Conservation (phyloP, 371 early-diverging fungal species). For the Syncephalastrum contaminatum region DNA sequence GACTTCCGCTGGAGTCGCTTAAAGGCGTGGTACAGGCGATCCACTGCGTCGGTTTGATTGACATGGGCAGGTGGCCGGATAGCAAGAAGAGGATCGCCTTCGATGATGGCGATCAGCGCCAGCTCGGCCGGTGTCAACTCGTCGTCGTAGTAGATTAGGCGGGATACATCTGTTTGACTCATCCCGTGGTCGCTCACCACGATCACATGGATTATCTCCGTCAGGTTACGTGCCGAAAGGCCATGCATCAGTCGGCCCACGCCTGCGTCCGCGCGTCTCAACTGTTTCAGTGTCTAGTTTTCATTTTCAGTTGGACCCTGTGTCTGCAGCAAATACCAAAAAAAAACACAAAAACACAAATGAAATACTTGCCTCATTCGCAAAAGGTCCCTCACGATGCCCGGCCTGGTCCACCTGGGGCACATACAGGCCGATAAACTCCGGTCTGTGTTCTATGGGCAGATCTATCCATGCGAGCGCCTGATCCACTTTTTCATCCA, state of each 20-base stretch:
- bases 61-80: constrained; percentile 37
- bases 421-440: constrained; percentile 77
- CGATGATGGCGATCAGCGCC: constrained; percentile 27
- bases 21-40: constrained; percentile 38
- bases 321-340: constrained; percentile 35
- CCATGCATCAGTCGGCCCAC: constrained; percentile 64
- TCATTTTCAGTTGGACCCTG: constrained; percentile 31
- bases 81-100: constrained; percentile 36
- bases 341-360: constrained; percentile 4
- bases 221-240: constrained; percentile 59
- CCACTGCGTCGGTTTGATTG: constrained; percentile 23
- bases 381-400: constrained; percentile 80
- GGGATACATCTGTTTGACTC: constrained; percentile 58
- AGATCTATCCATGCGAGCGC: constrained; percentile 81
- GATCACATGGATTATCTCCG: constrained; percentile 77
- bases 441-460: constrained; percentile 68
- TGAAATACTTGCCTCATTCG: constrained; percentile 41
- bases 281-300: constrained; percentile 29
- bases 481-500: constrained; percentile 60
- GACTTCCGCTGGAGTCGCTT: constrained; percentile 18
- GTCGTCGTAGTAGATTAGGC: constrained; percentile 75
- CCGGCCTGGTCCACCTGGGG: constrained; percentile 83
- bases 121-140: constrained; percentile 34
- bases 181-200: constrained; percentile 96
- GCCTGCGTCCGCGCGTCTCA: constrained; percentile 60